Evolutionary conservation across 1,284 basidiomycete species (phyloP).

Genomic region (Cutaneotrichosporon sp.): DNA sequence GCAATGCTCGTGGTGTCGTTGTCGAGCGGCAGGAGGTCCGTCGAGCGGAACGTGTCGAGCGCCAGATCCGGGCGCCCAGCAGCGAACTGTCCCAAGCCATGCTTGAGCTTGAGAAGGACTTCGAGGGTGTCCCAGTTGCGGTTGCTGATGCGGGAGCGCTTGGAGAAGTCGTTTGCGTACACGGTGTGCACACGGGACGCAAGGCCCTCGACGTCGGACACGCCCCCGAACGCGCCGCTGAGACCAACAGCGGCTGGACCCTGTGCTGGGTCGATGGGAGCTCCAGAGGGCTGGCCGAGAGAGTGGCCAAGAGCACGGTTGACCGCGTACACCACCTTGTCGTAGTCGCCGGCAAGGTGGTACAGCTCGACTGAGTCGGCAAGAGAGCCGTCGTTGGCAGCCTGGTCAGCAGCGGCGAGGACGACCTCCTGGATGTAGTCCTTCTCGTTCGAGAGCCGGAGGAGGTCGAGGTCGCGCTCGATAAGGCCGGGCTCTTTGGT

Average conservation of each 20-base stretch:
- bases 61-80: constrained; percentile 69
- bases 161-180: constrained; percentile 75
- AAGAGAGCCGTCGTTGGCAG: constrained; percentile 63
- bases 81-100: constrained; percentile 72
- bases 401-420: constrained; percentile 69
- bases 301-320: constrained; percentile 85
- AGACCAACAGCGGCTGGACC: constrained; percentile 18
- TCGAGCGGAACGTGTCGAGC: constrained; percentile 82
- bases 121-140: constrained; percentile 61
- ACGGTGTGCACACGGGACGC: constrained; percentile 78
- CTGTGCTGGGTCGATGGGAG: constrained; percentile 7
- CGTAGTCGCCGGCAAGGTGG: constrained; percentile 88
- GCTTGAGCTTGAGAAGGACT: constrained; percentile 71
- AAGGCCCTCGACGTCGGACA: constrained; percentile 62
- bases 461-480: constrained; percentile 71
- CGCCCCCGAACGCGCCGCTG: constrained; percentile 42
- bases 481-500: constrained; percentile 83
- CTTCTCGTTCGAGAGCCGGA: constrained; percentile 65
- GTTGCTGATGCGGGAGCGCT: constrained; percentile 69
- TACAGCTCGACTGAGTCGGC: constrained; percentile 92
- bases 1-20: constrained; percentile 82
- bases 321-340: constrained; percentile 80
- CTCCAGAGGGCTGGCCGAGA: constrained; percentile 57
- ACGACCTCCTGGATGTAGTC: constrained; percentile 82
- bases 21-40: constrained; percentile 82